phyloP scores from a whole-genome alignment of 1,284 basidiomycete genomes.

The Ceratobasidium sp. region DNA sequence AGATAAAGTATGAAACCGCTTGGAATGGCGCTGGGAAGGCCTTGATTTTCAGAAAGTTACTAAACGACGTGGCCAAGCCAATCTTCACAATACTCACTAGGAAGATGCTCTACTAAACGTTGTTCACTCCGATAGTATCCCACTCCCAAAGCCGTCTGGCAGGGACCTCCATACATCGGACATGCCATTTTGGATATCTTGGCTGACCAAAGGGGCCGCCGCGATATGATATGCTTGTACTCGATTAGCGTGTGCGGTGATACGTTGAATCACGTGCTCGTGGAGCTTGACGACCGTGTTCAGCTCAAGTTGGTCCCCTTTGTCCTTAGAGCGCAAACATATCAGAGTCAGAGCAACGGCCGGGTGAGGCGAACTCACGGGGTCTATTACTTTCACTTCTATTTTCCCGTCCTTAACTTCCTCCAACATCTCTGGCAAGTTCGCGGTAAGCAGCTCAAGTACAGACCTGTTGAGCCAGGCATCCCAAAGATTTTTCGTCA shows the following conservation, averaged over 20 bases:
- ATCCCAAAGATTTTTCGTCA: constrained; percentile 20
- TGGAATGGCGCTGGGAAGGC: too few species aligned
- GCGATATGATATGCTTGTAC: constrained; percentile 14
- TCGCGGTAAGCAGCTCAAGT: not conserved
- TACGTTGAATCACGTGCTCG: not conserved
- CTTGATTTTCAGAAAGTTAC: too few species aligned
- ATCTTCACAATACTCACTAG: too few species aligned
- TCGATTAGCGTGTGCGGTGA: constrained; percentile 7
- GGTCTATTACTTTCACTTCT: not conserved
- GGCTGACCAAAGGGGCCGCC: not conserved
- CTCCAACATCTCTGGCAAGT: not conserved
- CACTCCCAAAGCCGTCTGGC: not conserved
- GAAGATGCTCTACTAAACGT: too few species aligned
- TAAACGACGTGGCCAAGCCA: too few species aligned
- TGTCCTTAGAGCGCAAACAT: not conserved
- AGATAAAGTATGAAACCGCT: too few species aligned
- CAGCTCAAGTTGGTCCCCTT: not conserved
- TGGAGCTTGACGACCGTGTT: not conserved
- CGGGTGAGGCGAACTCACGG: not conserved
- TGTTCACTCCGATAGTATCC: too few species aligned
- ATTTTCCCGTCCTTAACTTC: not conserved
- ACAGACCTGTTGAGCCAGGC: constrained; percentile 18
- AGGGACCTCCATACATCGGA: constrained; percentile 7
- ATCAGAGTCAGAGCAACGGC: not conserved
- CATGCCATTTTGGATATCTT: constrained; percentile 7